Conservation (phyloP, 2,329 filamentous ascomycete species). For the Hypoxylon sp. region DNA sequence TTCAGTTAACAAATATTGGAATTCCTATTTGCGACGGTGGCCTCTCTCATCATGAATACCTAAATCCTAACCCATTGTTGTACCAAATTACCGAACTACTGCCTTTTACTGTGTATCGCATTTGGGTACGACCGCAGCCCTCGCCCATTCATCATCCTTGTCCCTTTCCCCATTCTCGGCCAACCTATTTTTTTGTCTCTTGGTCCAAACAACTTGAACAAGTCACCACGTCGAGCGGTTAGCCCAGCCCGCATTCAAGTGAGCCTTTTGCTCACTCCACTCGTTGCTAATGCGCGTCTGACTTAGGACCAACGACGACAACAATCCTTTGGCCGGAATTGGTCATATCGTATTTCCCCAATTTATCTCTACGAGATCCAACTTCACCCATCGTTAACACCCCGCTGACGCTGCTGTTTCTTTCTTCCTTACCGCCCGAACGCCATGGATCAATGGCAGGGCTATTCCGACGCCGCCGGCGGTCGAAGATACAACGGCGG, state of each 20-base stretch:
- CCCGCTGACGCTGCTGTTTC: conserved; percentile 27
- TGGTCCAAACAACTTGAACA: conserved; percentile 38
- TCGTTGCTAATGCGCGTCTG: conserved; percentile 46
- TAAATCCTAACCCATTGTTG: conserved; percentile 42
- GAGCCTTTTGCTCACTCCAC: conserved; percentile 41
- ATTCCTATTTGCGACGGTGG: conserved; percentile 20
- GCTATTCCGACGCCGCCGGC: conserved; percentile 75
- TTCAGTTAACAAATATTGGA: conserved; percentile 7
- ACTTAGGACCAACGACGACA: conserved; percentile 38
- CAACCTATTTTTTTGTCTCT: conserved; percentile 42
- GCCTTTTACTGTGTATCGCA: conserved; percentile 43
- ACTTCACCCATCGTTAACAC: conserved; percentile 14
- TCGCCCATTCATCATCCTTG: conserved; percentile 45
- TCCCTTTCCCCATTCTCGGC: conserved; percentile 39
- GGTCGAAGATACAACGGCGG: conserved; percentile 70
- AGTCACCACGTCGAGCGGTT: conserved; percentile 42
- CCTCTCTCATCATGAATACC: conserved; percentile 48
- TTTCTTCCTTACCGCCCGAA: conserved; percentile 41
- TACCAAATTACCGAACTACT: conserved; percentile 27
- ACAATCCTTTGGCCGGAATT: conserved; percentile 44
- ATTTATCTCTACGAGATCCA: conserved; percentile 32
- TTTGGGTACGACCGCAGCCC: conserved; percentile 43
- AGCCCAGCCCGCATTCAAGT: conserved; percentile 41
- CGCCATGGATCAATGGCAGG: conserved; percentile 76
- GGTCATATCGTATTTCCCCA: conserved; percentile 37